These are phyloP conservation scores for Fragaria ananassa DNA, from an alignment of 306 rosid genomes.

Conservation along the genomic window DNA sequence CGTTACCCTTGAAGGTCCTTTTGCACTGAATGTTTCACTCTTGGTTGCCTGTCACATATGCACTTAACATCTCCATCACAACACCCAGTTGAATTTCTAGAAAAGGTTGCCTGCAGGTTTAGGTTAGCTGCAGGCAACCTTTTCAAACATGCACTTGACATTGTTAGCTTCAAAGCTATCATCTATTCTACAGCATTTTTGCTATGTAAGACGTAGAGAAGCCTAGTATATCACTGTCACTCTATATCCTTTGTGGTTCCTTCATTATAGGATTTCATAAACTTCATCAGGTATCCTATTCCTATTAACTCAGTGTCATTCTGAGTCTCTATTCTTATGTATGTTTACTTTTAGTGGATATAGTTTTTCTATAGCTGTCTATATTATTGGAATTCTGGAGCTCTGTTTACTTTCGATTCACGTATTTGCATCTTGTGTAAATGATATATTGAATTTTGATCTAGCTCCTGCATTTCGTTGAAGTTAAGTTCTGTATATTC, in stretches of 20 bases:
- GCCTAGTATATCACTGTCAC: not conserved
- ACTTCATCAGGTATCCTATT: not conserved
- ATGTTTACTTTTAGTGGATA: not conserved
- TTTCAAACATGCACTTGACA: not conserved
- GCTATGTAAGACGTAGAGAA: not conserved
- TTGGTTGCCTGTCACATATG: not conserved
- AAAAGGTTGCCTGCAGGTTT: not conserved
- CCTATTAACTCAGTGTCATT: not conserved
- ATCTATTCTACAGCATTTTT: not conserved
- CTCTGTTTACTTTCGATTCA: not conserved
- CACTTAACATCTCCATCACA: not conserved
- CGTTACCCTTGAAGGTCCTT: not conserved
- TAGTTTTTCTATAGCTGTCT: not conserved
- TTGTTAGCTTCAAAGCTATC: not conserved
- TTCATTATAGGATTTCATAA: not conserved
- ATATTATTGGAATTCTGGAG: not conserved
- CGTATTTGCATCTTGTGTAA: not conserved
- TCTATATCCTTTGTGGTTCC: not conserved
- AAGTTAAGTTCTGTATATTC: not conserved
- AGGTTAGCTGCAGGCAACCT: not conserved
- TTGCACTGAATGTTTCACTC: not conserved
- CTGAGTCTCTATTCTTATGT: not conserved
- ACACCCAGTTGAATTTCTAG: not conserved
- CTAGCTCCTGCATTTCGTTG: not conserved
- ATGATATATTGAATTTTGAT: not conserved